Base-by-base conservation (phyloP, 2,329 filamentous ascomycete species). In the Decorospora gaudefroyi region DNA sequence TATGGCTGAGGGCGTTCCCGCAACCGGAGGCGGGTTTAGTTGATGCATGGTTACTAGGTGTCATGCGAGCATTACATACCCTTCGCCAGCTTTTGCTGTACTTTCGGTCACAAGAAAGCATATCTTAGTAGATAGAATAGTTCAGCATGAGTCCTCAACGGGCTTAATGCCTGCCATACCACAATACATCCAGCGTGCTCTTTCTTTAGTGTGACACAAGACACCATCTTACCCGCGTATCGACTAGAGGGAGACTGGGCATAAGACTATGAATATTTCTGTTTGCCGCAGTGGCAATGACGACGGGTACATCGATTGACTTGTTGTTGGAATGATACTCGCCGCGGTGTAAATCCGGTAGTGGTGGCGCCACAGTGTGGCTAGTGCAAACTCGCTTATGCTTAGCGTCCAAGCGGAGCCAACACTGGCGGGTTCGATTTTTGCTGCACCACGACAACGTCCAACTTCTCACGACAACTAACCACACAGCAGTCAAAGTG, bases 401-500 rank as follows among this genome's bases (percentile, higher is more conserved):
- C 35, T 18, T 62, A 62, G 61, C 51, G 58, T 19, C 45, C 55
- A 53, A 56, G 55, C 51, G 41, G 37, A 53, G 46, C 48, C 49
- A 44, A 53, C 51, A 51, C 42, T 39, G 39, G 44, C 49, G 43
- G 46, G 46, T 45, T 51, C 44, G 40, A 53, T 54, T 49, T 46
- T 47, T 43, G 32, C 40, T 36, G 13, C 38, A 30, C 35, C 32
- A 39, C 42, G 22, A 36, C 45, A 49, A 52, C 43, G 41, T 38
- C 51, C 50, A 46, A 42, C 52, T 48, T 36, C 44, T 39, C 53
- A 52, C 53, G 52, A 51, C 52, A 61, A 65, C 60, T 59, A 67
- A 63, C 57, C 49, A 57, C 60, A 67, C 63, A 57, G 64, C 64
- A 67, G 63, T 61, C 63, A 70, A 66, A 69, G 67, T 70, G 57